These are phyloP conservation scores for Rhodotorula mucilaginosa DNA, from an alignment of 1,284 basidiomycete species.

Conservation along the genomic window DNA sequence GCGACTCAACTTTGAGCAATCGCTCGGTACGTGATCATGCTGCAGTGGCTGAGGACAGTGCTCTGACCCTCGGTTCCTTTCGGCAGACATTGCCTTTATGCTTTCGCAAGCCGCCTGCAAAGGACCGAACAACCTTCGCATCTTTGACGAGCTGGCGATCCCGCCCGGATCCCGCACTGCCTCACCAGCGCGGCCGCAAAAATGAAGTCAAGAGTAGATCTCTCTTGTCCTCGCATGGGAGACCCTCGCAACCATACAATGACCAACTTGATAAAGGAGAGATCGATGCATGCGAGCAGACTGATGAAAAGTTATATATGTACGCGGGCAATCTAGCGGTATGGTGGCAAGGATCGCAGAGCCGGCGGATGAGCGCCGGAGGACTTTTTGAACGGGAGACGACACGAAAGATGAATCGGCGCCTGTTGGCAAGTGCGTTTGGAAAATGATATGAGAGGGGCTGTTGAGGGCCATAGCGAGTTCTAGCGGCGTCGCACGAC, in stretches of 20 bases:
- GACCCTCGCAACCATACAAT: too few species aligned
- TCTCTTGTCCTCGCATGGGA: too few species aligned
- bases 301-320: neutral
- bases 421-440: too few species aligned
- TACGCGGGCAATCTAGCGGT: neutral
- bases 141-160: conserved; percentile 26
- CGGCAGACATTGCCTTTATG: conserved; percentile 53
- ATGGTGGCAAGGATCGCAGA: neutral
- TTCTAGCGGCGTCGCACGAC: conserved; percentile 13
- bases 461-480: neutral
- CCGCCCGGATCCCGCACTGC: conserved; percentile 2
- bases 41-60: too few species aligned
- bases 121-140: conserved; percentile 1
- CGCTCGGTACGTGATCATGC: conserved; percentile 43
- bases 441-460: too few species aligned
- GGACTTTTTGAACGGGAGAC: neutral
- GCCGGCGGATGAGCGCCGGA: neutral
- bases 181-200: neutral
- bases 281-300: neutral
- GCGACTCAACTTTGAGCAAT: conserved; percentile 58
- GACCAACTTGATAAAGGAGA: too few species aligned
- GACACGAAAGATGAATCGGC: neutral
- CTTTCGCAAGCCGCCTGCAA: conserved; percentile 43
- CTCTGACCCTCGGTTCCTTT: neutral
- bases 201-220: neutral